Evolutionary conservation across 345 rosid species (phyloP).

Genomic region (Odontarrhena argentea): DNA sequence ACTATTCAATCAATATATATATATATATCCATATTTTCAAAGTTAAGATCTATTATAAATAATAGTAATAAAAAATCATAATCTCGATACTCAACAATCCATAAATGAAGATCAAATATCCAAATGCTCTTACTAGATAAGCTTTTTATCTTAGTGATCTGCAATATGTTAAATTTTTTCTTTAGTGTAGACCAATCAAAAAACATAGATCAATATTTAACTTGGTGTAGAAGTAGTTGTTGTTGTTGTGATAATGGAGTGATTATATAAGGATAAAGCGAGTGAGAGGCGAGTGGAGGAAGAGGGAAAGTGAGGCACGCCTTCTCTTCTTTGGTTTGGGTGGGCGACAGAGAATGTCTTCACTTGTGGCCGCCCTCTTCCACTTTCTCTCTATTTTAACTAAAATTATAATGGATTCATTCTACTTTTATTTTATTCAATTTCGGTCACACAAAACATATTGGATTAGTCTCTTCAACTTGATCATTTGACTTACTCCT

Average conservation of each 20-base stretch:
- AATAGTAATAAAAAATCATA: not conserved
- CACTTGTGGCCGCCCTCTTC: slow-evolving; percentile 42
- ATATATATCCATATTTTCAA: not conserved
- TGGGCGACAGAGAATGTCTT: slow-evolving; percentile 45
- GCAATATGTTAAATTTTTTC: not conserved
- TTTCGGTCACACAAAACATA: slow-evolving; percentile 6
- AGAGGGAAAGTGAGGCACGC: slow-evolving; percentile 34
- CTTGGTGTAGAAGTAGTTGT: not conserved
- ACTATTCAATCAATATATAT: not conserved
- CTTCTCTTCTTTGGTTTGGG: slow-evolving; percentile 36
- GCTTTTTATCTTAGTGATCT: not conserved
- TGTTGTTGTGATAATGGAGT: not conserved
- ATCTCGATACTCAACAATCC: not conserved
- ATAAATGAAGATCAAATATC: not conserved
- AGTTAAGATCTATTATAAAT: not conserved
- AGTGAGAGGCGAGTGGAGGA: slow-evolving; percentile 16
- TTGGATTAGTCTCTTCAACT: slow-evolving; percentile 20
- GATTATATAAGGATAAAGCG: not conserved
- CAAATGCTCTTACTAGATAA: not conserved
- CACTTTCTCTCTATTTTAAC: not conserved
- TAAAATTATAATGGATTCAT: not conserved
- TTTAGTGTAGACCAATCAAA: no score
- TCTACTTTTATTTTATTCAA: not conserved
- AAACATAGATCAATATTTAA: not conserved
- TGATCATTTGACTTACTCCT: slow-evolving; percentile 34